Percentiles rank a stretch among this genome's conserved stretches.
Conservation (phyloP, 371 early-diverging fungal species). For the Syncephalastrum sp. region DNA sequence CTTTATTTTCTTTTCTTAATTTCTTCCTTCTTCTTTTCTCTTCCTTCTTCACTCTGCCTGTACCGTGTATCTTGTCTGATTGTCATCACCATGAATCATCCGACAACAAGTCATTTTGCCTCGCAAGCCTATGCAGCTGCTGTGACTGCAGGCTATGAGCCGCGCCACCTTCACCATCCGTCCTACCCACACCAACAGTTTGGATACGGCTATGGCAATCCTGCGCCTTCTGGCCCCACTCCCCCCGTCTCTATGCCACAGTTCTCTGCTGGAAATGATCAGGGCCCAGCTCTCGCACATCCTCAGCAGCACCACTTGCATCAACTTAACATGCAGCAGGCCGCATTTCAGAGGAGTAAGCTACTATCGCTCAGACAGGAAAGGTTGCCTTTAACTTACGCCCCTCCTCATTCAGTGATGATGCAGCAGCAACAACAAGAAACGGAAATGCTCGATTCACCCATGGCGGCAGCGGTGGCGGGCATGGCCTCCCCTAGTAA, state of each 20-base stretch:
- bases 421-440: slow-evolving; percentile 8
- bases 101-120: neutral
- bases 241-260: slow-evolving; percentile 2
- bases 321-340: slow-evolving; percentile 11
- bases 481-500: slow-evolving; percentile 2
- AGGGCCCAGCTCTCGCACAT: neutral
- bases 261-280: slow-evolving; percentile 4
- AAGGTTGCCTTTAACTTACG: neutral
- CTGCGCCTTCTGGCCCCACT: too few relatives aligned
- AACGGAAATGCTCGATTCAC: too few relatives aligned
- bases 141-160: slow-evolving; percentile 4
- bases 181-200: neutral
- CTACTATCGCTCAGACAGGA: neutral
- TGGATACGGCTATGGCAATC: neutral
- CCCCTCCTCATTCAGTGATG: slow-evolving; percentile 2
- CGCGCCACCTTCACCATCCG: neutral
- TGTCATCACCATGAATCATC: neutral
- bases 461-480: neutral
- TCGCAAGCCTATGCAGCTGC: slow-evolving; percentile 8
- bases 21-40: neutral
- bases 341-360: slow-evolving; percentile 7
- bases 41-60: neutral
- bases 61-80: neutral
- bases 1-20: slow-evolving; percentile 1
- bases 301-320: slow-evolving; percentile 12